Percentiles rank a stretch among this genome's conserved stretches.
Conservation (phyloP, 2,329 filamentous ascomycete species). For the Remersonia thermophila region DNA sequence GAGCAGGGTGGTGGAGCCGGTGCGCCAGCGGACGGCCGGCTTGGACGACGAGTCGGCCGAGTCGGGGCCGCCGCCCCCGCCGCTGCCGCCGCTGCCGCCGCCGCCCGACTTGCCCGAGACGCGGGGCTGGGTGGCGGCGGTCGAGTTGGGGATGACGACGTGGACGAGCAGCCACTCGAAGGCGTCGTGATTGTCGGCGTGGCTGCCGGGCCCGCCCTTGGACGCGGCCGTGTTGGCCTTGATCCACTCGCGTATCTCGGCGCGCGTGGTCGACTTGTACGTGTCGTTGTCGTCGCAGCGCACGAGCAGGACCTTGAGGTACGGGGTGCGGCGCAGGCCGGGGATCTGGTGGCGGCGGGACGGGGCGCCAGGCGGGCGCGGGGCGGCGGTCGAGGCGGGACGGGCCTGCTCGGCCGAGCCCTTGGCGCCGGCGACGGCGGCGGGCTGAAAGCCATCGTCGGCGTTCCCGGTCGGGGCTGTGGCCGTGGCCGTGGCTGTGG, state of each 20-base stretch:
- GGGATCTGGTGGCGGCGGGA: slow-evolving; percentile 86
- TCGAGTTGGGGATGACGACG: slow-evolving; percentile 77
- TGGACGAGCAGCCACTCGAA: slow-evolving; percentile 94
- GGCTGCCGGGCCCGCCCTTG: slow-evolving; percentile 42
- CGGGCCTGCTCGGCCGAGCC: slow-evolving; percentile 28
- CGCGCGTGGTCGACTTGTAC: slow-evolving; percentile 71
- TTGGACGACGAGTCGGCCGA: slow-evolving; percentile 39
- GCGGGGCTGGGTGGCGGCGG: slow-evolving; percentile 65
- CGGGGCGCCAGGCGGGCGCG: slow-evolving; percentile 22
- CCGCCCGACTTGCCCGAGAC: slow-evolving; percentile 28
- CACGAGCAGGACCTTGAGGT: slow-evolving; percentile 79
- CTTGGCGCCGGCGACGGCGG: slow-evolving; percentile 33
- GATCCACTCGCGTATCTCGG: slow-evolving; percentile 82
- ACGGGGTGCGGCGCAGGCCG: slow-evolving; percentile 81
- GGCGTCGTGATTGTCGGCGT: slow-evolving; percentile 86
- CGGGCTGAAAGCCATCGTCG: slow-evolving; percentile 51
- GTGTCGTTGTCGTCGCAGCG: slow-evolving; percentile 92
- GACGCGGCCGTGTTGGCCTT: slow-evolving; percentile 57
- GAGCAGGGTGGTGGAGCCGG: slow-evolving; percentile 67
- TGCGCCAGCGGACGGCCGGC: slow-evolving; percentile 60
- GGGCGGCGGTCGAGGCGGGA: slow-evolving; percentile 24
- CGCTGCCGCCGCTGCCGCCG: no score
- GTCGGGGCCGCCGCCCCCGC: slow-evolving; percentile 33
- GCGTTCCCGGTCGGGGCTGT: slow-evolving; percentile 22
- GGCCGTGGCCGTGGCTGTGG: no score